Evolutionary conservation across 495 filamentous ascomycete species (phyloP).

Genomic region (Sordaria brevicollis): DNA sequence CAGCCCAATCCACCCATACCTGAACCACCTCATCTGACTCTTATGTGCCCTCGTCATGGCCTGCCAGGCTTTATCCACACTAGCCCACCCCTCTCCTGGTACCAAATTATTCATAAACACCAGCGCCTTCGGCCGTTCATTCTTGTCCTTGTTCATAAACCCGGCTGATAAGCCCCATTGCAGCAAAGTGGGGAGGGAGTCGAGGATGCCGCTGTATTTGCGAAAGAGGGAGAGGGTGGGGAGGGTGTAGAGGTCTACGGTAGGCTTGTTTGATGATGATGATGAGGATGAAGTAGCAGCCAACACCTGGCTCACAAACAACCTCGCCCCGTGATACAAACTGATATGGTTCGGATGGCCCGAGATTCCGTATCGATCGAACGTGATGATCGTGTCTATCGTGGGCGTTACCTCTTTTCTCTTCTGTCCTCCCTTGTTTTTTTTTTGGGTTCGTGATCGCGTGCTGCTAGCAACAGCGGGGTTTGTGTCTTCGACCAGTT

Average conservation of each 20-base stretch:
- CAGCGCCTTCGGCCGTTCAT: slow-evolving; percentile 38
- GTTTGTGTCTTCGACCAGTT: slow-evolving; percentile 28
- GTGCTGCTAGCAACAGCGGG: not conserved
- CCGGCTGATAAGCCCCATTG: slow-evolving; percentile 26
- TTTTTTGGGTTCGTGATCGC: not conserved
- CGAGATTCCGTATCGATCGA: slow-evolving; percentile 71
- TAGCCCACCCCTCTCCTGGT: slow-evolving; percentile 37
- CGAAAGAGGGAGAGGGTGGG: slow-evolving; percentile 55
- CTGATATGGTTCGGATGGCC: slow-evolving; percentile 86
- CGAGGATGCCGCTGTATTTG: slow-evolving; percentile 73
- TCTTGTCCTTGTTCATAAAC: slow-evolving; percentile 25
- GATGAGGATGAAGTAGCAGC: no score
- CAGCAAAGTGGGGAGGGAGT: slow-evolving; percentile 55
- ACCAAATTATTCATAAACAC: slow-evolving; percentile 57
- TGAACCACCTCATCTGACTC: slow-evolving; percentile 98
- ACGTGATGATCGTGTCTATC: slow-evolving; percentile 80
- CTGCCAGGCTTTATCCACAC: slow-evolving; percentile 47
- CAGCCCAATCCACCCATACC: slow-evolving; percentile 88
- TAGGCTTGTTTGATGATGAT: no score
- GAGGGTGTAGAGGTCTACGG: slow-evolving; percentile 76
- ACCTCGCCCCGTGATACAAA: slow-evolving; percentile 68
- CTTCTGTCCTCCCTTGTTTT: not conserved
- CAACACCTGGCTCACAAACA: slow-evolving; percentile 56
- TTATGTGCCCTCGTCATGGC: slow-evolving; percentile 83
- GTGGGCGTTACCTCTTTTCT: slow-evolving; percentile 35